Percentiles rank a stretch among this genome's conserved stretches.
Conservation (phyloP, 257 asterid species). For the Rubia yunnanensis region DNA sequence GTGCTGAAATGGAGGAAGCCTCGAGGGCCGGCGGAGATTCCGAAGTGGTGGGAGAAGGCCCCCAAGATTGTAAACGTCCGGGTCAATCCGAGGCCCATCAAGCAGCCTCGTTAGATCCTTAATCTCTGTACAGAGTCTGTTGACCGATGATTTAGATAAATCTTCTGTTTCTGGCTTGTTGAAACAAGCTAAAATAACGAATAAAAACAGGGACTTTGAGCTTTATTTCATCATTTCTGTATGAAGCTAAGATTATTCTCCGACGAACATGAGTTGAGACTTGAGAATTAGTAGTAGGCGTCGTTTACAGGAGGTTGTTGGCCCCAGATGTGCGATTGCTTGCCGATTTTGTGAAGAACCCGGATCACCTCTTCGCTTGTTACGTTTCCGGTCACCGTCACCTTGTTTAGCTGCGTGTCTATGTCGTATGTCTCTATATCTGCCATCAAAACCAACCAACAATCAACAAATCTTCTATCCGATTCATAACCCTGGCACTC, state of each 20-base stretch:
- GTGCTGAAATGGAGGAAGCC: slow-evolving; percentile 54
- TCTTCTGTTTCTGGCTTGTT: neutral
- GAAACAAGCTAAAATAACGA: neutral
- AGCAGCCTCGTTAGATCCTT: slow-evolving; percentile 61
- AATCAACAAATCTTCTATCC: too few relatives aligned
- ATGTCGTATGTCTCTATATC: slow-evolving; percentile 78
- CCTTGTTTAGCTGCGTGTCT: slow-evolving; percentile 56
- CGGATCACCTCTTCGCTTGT: slow-evolving; percentile 53
- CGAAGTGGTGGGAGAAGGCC: slow-evolving; percentile 45
- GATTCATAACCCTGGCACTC: too few relatives aligned
- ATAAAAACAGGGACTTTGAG: neutral
- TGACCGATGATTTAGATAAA: slow-evolving; percentile 3
- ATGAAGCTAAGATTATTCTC: neutral
- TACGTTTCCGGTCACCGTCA: slow-evolving; percentile 70
- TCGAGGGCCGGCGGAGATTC: slow-evolving; percentile 35
- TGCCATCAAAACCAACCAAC: slow-evolving; percentile 16
- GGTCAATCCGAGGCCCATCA: slow-evolving; percentile 54
- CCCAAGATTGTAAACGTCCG: slow-evolving; percentile 53
- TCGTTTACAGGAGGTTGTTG: slow-evolving; percentile 12
- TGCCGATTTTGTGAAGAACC: slow-evolving; percentile 68
- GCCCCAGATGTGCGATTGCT: slow-evolving; percentile 62
- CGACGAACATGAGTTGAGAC: too few relatives aligned
- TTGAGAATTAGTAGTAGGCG: neutral
- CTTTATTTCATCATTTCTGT: neutral
- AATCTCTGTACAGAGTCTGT: neutral